Base-by-base conservation (phyloP, 805 yeast genomes). In the Debaryomyces hansenii region DNA sequence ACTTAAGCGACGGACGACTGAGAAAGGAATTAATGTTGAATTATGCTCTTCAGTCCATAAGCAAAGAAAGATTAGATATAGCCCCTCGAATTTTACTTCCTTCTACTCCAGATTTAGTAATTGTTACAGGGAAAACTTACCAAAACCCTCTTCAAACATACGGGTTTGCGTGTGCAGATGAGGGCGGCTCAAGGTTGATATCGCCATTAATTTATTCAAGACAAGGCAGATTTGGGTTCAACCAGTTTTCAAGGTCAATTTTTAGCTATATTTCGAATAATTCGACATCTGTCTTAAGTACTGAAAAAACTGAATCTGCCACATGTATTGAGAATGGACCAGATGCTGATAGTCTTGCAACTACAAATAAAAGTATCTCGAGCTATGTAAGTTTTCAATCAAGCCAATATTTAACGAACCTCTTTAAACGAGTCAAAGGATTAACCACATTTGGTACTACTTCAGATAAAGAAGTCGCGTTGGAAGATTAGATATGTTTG, bases 211-310 rank as follows among this genome's bases (percentile, higher is more conserved):
- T 57, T 1, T 52, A 52, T 36, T 44, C 49, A 28, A 51, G 52
- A 15, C 29, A 48, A 15, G 20, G 40, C 9, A 44, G 47, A 11
- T 58, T 60, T 43, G 58, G 59, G 16, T 58, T 58, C 41, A 54
- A 49, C 18, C 50, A 54, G 12, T 60, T 55, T 42, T 39, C 53
- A 16, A 53, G 45, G 38, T 45, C 63, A 2, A 32, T 62, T 5
- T 54, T 53, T 36, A 29, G 32, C 20, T 58, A 51, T 41, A 48
- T 53, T 9, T 37, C 41, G n/a, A 41, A 34, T 32, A 37, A n/a
- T n/a, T 11, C 21, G 14, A 5, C 14, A 31, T 14, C 14, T 12
- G 11, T 6, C 16, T 12, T 6, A 7, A 31, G 34, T 9, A 21
- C 11, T 27, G 10, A 12, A 14, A 24, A 33, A 24, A 8, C 18